Conservation (phyloP, 495 filamentous ascomycete genomes). For the Trichoderma orchidacearum region DNA sequence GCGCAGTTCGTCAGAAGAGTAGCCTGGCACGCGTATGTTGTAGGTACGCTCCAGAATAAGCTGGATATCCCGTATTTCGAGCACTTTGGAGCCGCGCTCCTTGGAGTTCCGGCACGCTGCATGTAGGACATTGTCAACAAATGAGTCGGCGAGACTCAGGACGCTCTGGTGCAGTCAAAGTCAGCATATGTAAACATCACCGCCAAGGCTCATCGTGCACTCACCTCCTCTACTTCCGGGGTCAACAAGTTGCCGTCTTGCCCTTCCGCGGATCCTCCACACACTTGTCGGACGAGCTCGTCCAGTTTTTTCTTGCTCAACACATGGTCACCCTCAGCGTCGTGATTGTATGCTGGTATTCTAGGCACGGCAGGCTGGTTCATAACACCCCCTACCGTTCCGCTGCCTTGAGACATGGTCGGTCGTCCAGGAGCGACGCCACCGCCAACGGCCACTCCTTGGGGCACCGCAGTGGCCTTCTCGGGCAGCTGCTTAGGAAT, state of each 20-base stretch:
- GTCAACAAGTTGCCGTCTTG: constrained; percentile 56
- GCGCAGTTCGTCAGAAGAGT: constrained; percentile 82
- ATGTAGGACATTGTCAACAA: constrained; percentile 80
- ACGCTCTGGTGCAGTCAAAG: constrained; percentile 44
- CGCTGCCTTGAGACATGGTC: constrained; percentile 61
- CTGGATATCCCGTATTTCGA: constrained; percentile 90
- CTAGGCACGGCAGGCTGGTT: constrained; percentile 75
- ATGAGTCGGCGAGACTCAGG: constrained; percentile 82
- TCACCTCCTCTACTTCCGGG: constrained; percentile 90
- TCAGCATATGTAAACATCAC: background rate
- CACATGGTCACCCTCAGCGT: constrained; percentile 79
- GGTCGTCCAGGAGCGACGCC: constrained; percentile 56
- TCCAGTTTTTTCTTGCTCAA: constrained; percentile 94
- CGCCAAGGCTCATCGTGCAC: constrained; percentile 13
- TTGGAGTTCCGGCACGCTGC: constrained; percentile 85
- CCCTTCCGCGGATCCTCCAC: constrained; percentile 59
- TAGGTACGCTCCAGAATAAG: constrained; percentile 91
- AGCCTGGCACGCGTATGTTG: constrained; percentile 95
- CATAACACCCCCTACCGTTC: constrained; percentile 61
- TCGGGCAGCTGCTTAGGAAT: constrained; percentile 70
- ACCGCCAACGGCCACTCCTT: constrained; percentile 43
- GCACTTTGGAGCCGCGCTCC: constrained; percentile 69
- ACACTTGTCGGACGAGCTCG: constrained; percentile 86
- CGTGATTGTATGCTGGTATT: constrained; percentile 66
- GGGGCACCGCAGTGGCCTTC: constrained; percentile 44